Percentiles rank a stretch among this genome's conserved stretches.
Conservation (phyloP, 306 rosid species). For the Mucuna pruriens region DNA sequence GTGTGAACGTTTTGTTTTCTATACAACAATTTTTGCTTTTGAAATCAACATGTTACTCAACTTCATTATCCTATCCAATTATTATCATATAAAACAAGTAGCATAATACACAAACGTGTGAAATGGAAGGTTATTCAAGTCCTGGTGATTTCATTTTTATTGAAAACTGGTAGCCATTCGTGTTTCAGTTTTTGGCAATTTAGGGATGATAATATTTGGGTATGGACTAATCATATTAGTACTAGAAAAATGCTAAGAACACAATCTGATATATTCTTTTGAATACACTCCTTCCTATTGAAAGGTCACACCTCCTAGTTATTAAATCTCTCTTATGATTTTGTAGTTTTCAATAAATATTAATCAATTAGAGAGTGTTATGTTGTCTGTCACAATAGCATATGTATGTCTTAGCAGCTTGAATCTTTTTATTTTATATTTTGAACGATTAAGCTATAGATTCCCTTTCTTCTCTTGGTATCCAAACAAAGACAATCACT, state of each 20-base stretch:
- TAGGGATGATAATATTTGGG: background rate
- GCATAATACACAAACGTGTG: background rate
- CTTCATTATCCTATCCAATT: background rate
- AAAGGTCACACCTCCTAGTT: too few species aligned
- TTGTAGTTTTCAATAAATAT: too few species aligned
- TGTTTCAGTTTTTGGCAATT: background rate
- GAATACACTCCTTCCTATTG: too few species aligned
- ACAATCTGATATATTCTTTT: too few species aligned
- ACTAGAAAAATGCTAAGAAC: too few species aligned
- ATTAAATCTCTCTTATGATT: too few species aligned
- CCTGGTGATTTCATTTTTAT: background rate
- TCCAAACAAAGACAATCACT: background rate
- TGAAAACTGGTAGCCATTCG: background rate
- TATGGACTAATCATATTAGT: background rate
- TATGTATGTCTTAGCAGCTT: background rate
- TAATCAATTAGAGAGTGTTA: too few species aligned
- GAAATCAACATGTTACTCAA: background rate
- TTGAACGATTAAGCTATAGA: background rate
- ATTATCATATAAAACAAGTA: too few species aligned
- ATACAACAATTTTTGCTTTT: background rate
- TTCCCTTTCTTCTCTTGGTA: too few species aligned
- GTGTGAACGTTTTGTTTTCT: background rate
- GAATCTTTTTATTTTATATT: too few species aligned
- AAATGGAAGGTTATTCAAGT: background rate
- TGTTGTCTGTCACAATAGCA: background rate